A percentile compares a stretch with the other conserved stretches of the same genome.
Evolutionary conservation across 805 yeast genomes (phyloP).

Genomic region (Pichia nanzhaoensis): DNA sequence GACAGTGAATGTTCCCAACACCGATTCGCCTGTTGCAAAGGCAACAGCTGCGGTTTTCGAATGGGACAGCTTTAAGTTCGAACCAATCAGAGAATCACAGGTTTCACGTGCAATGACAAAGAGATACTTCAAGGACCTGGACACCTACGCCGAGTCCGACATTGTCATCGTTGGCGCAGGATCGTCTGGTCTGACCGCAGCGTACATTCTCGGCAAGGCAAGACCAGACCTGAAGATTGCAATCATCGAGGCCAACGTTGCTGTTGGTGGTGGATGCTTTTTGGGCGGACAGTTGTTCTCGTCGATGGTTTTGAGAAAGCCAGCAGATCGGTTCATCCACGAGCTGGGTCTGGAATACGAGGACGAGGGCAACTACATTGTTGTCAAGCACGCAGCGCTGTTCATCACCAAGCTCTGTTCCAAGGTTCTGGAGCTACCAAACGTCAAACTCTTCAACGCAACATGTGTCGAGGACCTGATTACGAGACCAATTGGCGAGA

Average conservation of each 20-base stretch:
- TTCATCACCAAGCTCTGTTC: conserved; percentile 59
- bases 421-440: conserved; percentile 63
- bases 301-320: conserved; percentile 76
- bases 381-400: conserved; percentile 73
- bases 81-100: conserved; percentile 70
- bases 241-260: conserved; percentile 65
- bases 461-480: conserved; percentile 76
- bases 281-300: conserved; percentile 71
- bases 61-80: conserved; percentile 63
- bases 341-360: conserved; percentile 62
- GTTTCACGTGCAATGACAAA: conserved; percentile 77
- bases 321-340: conserved; percentile 62
- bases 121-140: conserved; percentile 65
- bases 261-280: conserved; percentile 80
- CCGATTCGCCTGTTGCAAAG: conserved; percentile 24
- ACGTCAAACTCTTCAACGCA: conserved; percentile 71
- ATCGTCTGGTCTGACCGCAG: conserved; percentile 69
- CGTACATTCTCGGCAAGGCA: conserved; percentile 63
- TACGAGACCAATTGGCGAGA: conserved; percentile 53
- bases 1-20: conserved; percentile 20
- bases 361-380: conserved; percentile 76
- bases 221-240: conserved; percentile 74
- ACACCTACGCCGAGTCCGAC: conserved; percentile 69
- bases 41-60: conserved; percentile 33
- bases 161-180: conserved; percentile 76